phyloP scores from a whole-genome alignment of 2,329 filamentous ascomycete species.

The Graphiopsis chlorocephala region DNA sequence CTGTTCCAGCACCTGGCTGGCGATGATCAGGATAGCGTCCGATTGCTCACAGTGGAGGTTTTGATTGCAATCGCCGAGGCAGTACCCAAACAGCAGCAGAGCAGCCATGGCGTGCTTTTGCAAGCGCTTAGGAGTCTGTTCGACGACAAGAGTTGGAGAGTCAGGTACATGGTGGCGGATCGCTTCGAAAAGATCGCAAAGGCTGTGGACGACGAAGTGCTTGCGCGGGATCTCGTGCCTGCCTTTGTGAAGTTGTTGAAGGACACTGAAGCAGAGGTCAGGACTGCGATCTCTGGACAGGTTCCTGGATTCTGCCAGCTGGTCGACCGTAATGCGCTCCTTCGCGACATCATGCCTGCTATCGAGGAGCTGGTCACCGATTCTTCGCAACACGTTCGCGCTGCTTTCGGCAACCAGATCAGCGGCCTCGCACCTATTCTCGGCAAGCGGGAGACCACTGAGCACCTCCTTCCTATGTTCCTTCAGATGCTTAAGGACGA shows the following conservation, averaged over 20 bases:
- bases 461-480: slow-evolving; percentile 97
- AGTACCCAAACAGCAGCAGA: slow-evolving; percentile 96
- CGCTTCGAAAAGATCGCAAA: slow-evolving; percentile 99
- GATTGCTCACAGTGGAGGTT: slow-evolving; percentile 91
- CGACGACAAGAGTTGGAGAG: slow-evolving; percentile 99
- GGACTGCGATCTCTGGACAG: slow-evolving; percentile 94
- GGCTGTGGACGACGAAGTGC: slow-evolving; percentile 95
- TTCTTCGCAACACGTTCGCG: slow-evolving; percentile 92
- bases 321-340: slow-evolving; percentile 79
- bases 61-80: slow-evolving; percentile 95
- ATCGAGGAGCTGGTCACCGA: slow-evolving; percentile 96
- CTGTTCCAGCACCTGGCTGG: slow-evolving; percentile 94
- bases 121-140: slow-evolving; percentile 89
- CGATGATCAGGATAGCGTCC: slow-evolving; percentile 97
- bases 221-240: slow-evolving; percentile 88
- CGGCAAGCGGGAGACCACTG: slow-evolving; percentile 97
- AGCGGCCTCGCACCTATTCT: slow-evolving; percentile 94
- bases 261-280: slow-evolving; percentile 95
- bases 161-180: slow-evolving; percentile 98
- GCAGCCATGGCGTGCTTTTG: slow-evolving; percentile 88
- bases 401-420: slow-evolving; percentile 92
- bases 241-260: slow-evolving; percentile 97
- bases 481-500: slow-evolving; percentile 99
- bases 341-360: slow-evolving; percentile 94
- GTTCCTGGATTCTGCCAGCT: slow-evolving; percentile 92